A percentile compares a stretch with the other conserved stretches of the same genome.
These are phyloP conservation scores for Backusella luteola DNA, from an alignment of 192 early-diverging fungal genomes.

Conservation along the genomic window DNA sequence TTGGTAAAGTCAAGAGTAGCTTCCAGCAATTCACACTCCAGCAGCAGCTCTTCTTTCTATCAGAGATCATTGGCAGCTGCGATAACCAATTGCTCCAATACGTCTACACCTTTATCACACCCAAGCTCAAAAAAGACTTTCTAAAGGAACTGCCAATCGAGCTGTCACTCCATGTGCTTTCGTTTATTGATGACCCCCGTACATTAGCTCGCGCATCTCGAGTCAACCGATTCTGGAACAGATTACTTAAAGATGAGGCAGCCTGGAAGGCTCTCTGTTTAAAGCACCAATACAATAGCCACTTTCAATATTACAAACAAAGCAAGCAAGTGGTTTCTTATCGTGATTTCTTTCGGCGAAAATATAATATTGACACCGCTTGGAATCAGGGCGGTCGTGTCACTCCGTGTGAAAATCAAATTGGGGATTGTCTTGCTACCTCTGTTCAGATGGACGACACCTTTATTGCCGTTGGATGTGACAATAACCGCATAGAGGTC, in stretches of 20 bases:
- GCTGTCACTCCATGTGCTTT: slow-evolving; percentile 77
- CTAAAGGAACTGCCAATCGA: slow-evolving; percentile 73
- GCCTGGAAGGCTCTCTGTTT: slow-evolving; percentile 42
- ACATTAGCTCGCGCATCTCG: slow-evolving; percentile 73
- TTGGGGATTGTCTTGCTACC: slow-evolving; percentile 75
- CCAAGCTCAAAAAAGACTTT: slow-evolving; percentile 87
- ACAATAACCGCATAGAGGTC: slow-evolving; percentile 91
- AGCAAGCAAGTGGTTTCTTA: slow-evolving; percentile 35
- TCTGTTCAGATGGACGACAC: slow-evolving; percentile 95
- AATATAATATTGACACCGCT: slow-evolving; percentile 52
- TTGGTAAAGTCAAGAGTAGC: slow-evolving; percentile 32
- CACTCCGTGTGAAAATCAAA: slow-evolving; percentile 51
- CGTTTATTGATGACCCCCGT: slow-evolving; percentile 77
- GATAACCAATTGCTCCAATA: slow-evolving; percentile 47
- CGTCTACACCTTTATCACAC: slow-evolving; percentile 50
- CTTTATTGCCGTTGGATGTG: slow-evolving; percentile 92
- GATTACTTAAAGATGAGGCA: slow-evolving; percentile 48
- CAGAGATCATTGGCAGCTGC: slow-evolving; percentile 46
- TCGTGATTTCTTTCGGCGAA: slow-evolving; percentile 50
- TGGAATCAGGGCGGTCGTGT: slow-evolving; percentile 49
- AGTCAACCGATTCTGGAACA: slow-evolving; percentile 62
- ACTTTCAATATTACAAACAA: not conserved
- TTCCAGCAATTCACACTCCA: slow-evolving; percentile 36
- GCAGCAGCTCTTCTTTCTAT: slow-evolving; percentile 38
- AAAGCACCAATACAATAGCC: slow-evolving; percentile 31